These are phyloP conservation scores for Iberis amara DNA, from an alignment of 441 rosid species.

Conservation along the genomic window DNA sequence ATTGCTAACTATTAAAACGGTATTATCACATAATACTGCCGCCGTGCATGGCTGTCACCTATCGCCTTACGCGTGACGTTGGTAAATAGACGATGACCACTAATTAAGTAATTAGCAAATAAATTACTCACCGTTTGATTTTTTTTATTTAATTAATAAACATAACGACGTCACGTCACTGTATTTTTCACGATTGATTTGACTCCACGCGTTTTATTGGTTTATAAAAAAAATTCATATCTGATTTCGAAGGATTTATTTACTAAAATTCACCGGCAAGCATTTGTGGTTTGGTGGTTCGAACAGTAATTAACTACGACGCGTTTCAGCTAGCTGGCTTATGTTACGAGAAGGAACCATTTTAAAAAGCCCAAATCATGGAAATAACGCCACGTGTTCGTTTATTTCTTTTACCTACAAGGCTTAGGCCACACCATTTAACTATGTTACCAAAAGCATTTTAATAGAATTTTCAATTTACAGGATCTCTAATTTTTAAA, in stretches of 20 bases:
- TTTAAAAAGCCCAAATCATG: slow-evolving; percentile 1
- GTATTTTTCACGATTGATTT: not conserved
- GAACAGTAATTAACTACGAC: slow-evolving; percentile 24
- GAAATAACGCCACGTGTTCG: slow-evolving; percentile 13
- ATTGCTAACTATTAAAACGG: too few relatives aligned
- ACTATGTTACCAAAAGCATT: too few relatives aligned
- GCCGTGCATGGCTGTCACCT: too few relatives aligned
- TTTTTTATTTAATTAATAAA: not conserved
- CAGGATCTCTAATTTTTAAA: too few relatives aligned
- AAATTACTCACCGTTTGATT: slow-evolving; percentile 13
- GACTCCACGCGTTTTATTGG: slow-evolving; percentile 22
- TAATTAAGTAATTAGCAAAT: too few relatives aligned
- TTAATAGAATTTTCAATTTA: too few relatives aligned
- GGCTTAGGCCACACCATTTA: not conserved
- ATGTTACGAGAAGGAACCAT: slow-evolving; percentile 11
- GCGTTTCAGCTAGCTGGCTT: slow-evolving; percentile 26
- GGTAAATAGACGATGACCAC: too few relatives aligned
- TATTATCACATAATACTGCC: too few relatives aligned
- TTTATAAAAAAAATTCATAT: not conserved
- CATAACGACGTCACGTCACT: slow-evolving; percentile 6
- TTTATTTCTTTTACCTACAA: slow-evolving; percentile 13
- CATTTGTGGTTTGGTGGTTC: slow-evolving; percentile 9
- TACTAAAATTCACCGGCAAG: not conserved
- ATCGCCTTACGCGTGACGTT: too few relatives aligned
- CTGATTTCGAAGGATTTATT: not conserved